A percentile compares a stretch with the other conserved stretches of the same genome.
Evolutionary conservation across 306 rosid genomes (phyloP).

Genomic region (Gastrolobium villosum): DNA sequence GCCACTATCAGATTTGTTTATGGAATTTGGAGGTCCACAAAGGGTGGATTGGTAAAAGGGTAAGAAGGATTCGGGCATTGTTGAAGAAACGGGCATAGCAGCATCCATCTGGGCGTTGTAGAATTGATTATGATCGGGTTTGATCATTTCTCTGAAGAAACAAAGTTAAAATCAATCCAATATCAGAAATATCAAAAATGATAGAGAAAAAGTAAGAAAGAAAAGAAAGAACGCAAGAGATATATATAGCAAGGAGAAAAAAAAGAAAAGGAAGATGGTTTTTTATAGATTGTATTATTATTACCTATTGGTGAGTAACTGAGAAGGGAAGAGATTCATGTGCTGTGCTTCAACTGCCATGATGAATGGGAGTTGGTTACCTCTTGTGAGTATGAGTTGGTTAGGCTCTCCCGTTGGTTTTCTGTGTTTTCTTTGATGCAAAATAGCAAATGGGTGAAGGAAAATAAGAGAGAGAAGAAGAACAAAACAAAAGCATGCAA

Average conservation of each 20-base stretch:
- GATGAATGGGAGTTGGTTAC: slow-evolving; percentile 44
- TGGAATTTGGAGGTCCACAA: slow-evolving; percentile 44
- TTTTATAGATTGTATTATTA: slow-evolving; percentile 6
- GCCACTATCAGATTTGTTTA: slow-evolving; percentile 62
- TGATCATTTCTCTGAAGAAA: slow-evolving; percentile 56
- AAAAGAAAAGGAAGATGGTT: neutral
- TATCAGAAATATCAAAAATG: neutral
- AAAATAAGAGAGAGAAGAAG: neutral
- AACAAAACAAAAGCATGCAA: slow-evolving; percentile 52
- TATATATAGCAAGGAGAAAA: too few relatives aligned
- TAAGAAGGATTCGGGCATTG: slow-evolving; percentile 47
- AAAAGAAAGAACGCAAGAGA: neutral
- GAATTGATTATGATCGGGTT: neutral
- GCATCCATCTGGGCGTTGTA: slow-evolving; percentile 42
- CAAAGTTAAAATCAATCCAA: neutral
- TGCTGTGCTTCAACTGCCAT: slow-evolving; percentile 88
- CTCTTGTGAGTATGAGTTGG: neutral
- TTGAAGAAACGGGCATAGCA: slow-evolving; percentile 25
- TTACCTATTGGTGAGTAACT: slow-evolving; percentile 56
- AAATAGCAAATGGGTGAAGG: neutral
- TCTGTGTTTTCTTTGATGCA: neutral
- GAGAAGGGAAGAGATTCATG: slow-evolving; percentile 60
- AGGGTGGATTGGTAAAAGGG: slow-evolving; percentile 45
- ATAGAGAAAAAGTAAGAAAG: too few relatives aligned
- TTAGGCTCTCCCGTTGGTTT: slow-evolving; percentile 16